Evolutionary conservation across 1,284 basidiomycete species (phyloP).

Genomic region (Cutaneotrichosporon spelunceum): DNA sequence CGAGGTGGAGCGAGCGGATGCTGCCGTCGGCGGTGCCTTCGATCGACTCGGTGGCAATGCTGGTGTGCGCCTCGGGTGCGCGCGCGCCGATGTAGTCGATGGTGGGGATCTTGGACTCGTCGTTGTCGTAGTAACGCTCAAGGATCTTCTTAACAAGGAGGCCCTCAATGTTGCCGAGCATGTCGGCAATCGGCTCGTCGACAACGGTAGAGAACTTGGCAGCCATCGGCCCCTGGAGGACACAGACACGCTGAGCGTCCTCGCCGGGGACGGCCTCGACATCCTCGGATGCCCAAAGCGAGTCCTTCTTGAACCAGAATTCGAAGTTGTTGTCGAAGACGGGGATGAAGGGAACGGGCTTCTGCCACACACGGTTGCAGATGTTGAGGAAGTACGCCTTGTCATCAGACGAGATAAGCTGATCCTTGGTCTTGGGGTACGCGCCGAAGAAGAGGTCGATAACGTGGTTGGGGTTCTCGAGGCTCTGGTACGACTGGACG

Average conservation of each 20-base stretch:
- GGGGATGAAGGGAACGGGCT: constrained; percentile 98
- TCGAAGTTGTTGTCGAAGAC: constrained; percentile 88
- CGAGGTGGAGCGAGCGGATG: constrained; percentile 61
- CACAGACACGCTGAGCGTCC: constrained; percentile 95
- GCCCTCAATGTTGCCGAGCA: constrained; percentile 82
- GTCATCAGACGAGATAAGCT: constrained; percentile 92
- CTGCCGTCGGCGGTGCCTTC: constrained; percentile 56
- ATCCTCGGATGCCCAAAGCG: constrained; percentile 96
- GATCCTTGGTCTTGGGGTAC: constrained; percentile 76
- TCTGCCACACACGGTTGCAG: constrained; percentile 90
- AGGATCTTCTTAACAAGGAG: constrained; percentile 75
- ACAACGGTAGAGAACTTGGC: constrained; percentile 81
- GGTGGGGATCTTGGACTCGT: constrained; percentile 71
- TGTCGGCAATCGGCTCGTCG: constrained; percentile 88
- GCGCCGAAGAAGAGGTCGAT: constrained; percentile 78
- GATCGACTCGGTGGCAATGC: constrained; percentile 56
- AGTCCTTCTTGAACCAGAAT: constrained; percentile 99
- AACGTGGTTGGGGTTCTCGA: constrained; percentile 78
- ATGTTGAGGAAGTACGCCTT: constrained; percentile 93
- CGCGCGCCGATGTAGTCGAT: constrained; percentile 78
- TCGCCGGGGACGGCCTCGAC: constrained; percentile 98
- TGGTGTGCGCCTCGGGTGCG: constrained; percentile 51
- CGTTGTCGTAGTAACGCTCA: constrained; percentile 74
- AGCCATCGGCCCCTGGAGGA: constrained; percentile 94
- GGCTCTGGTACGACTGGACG: constrained; percentile 79